Evolutionary conservation across 2,329 filamentous ascomycete species (phyloP).

Genomic region (Cytospora piceicola): DNA sequence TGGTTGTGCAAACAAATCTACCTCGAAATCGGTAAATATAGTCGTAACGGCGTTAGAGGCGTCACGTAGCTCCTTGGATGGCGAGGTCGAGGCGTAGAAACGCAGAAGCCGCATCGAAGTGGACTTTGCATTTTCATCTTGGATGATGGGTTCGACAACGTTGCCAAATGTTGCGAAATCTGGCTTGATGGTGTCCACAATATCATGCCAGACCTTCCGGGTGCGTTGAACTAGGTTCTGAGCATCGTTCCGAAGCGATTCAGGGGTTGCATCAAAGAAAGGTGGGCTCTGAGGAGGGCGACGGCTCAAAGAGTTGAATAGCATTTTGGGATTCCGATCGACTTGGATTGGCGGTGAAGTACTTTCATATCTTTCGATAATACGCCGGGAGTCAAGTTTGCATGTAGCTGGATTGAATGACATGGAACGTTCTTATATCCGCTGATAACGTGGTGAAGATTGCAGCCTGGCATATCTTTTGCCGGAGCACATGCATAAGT

Average conservation of each 20-base stretch:
- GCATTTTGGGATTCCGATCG: too few relatives aligned
- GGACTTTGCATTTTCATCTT: neutral
- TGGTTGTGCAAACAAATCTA: constrained; percentile 19
- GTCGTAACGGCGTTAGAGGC: constrained; percentile 21
- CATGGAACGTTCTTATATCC: too few relatives aligned
- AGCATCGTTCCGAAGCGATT: neutral
- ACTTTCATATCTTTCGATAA: too few relatives aligned
- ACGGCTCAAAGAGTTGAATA: too few relatives aligned
- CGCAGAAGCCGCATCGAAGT: constrained; percentile 3
- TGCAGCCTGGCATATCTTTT: too few relatives aligned
- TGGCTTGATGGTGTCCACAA: neutral
- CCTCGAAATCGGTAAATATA: constrained; percentile 14
- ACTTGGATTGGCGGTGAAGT: too few relatives aligned
- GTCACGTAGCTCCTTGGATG: constrained; percentile 25
- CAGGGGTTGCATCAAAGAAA: neutral
- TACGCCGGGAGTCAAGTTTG: too few relatives aligned
- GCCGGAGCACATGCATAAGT: too few relatives aligned
- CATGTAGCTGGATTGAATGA: too few relatives aligned
- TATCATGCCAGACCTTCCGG: neutral
- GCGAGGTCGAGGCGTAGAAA: constrained; percentile 27
- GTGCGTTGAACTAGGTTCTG: neutral
- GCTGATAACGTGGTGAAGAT: too few relatives aligned
- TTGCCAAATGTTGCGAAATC: neutral
- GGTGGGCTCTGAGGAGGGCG: neutral
- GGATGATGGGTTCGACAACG: neutral